Evolutionary conservation across 2,329 filamentous ascomycete genomes (phyloP).

Genomic region (Claviceps maximensis): DNA sequence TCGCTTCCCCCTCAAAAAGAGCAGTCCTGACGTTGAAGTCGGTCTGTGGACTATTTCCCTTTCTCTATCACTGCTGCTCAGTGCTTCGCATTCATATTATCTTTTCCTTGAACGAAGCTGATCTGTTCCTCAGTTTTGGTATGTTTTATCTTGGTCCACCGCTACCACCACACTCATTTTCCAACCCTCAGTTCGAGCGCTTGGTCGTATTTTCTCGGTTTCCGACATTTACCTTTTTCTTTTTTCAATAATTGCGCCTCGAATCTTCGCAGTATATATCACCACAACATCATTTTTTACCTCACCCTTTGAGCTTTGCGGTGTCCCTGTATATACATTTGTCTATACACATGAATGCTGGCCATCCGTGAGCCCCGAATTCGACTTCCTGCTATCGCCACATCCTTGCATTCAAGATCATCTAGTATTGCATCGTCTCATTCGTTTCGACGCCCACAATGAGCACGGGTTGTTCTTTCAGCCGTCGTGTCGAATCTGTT

Average conservation of each 20-base stretch:
- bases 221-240: no score
- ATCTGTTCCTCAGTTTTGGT: no score
- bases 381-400: not conserved
- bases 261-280: not conserved
- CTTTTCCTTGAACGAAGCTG: no score
- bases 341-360: not conserved
- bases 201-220: no score
- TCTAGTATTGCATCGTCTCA: not conserved
- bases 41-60: not conserved
- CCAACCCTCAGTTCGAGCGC: no score
- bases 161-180: no score
- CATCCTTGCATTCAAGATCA: not conserved
- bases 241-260: not conserved
- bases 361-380: not conserved
- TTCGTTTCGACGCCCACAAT: conserved; percentile 10
- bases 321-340: not conserved
- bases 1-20: not conserved
- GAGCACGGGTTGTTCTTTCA: conserved; percentile 19
- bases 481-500: conserved; percentile 29
- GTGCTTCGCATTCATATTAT: no score
- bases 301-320: not conserved
- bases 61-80: not conserved
- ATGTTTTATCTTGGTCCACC: no score
- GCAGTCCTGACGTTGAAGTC: not conserved
- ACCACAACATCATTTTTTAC: not conserved